Evolutionary conservation across 2,329 filamentous ascomycete genomes (phyloP).

Genomic region (Neofusicoccum kwambonambiense): DNA sequence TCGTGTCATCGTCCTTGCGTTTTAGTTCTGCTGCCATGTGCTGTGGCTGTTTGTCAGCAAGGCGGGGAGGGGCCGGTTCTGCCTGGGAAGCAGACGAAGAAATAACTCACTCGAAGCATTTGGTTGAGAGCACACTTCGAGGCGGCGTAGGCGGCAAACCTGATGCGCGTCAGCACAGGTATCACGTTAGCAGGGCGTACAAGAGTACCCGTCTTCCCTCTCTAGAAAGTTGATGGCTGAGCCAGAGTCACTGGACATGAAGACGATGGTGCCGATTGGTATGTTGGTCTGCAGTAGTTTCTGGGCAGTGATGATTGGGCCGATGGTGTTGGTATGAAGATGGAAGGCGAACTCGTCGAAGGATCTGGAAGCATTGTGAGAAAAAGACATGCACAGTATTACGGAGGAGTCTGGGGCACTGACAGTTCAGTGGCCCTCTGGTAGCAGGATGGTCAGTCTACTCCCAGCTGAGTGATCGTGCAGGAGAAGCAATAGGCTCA

Average conservation of each 20-base stretch:
- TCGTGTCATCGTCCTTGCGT: constrained; percentile 49
- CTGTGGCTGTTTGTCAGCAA: constrained; percentile 19
- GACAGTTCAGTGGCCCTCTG: constrained; percentile 54
- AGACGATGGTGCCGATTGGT: constrained; percentile 51
- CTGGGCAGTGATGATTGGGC: constrained; percentile 57
- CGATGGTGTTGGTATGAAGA: constrained; percentile 57
- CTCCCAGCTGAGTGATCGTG: neutral
- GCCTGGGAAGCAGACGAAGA: neutral
- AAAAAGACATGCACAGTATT: neutral
- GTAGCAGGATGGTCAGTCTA: constrained; percentile 4
- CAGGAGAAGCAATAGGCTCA: constrained; percentile 34
- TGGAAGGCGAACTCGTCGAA: constrained; percentile 56
- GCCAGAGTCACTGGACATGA: constrained; percentile 59
- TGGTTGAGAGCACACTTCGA: constrained; percentile 60
- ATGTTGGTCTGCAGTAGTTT: constrained; percentile 49
- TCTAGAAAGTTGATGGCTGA: constrained; percentile 52
- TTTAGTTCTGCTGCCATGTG: constrained; percentile 58
- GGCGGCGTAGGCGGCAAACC: constrained; percentile 57
- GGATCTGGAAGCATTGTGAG: constrained; percentile 37
- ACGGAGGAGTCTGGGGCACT: constrained; percentile 26
- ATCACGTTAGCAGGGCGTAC: neutral
- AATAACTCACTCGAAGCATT: constrained; percentile 41
- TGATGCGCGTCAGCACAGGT: constrained; percentile 5
- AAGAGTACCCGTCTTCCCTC: constrained; percentile 51
- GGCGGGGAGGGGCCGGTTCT: neutral